phyloP scores from a whole-genome alignment of 2,329 filamentous ascomycete genomes.

The Penicillium thymicola region DNA sequence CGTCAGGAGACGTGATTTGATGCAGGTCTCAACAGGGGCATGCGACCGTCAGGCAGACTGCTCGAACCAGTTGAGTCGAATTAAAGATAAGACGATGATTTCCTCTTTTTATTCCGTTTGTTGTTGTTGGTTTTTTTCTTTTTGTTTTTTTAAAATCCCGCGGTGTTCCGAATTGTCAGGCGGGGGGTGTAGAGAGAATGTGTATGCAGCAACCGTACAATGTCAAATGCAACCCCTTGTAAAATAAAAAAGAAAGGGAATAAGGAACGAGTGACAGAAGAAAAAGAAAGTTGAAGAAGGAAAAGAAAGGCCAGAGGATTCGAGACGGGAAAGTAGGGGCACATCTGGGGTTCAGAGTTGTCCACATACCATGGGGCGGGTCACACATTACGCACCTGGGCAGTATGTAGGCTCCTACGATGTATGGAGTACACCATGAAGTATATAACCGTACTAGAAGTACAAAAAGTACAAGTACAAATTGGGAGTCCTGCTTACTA shows the following conservation, averaged over 20 bases:
- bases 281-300: background rate
- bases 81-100: background rate
- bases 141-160: background rate
- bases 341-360: slow-evolving; percentile 10
- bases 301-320: background rate
- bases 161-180: background rate
- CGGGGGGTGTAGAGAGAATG: background rate
- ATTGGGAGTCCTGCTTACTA: background rate
- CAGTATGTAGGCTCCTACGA: background rate
- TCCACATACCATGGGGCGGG: slow-evolving; percentile 12
- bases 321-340: slow-evolving; percentile 6
- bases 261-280: slow-evolving; percentile 1
- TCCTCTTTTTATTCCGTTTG: background rate
- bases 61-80: background rate
- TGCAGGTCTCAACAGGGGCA: background rate
- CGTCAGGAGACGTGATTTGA: background rate
- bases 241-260: background rate
- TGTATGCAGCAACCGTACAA: slow-evolving; percentile 1
- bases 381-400: background rate
- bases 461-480: background rate
- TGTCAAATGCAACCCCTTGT: background rate
- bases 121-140: background rate
- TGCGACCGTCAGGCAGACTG: background rate
- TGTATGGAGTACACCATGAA: background rate
- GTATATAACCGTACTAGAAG: background rate